These are phyloP conservation scores for Trypanosomatidae sp. DNA, from an alignment of 208 protist genomes.

Conservation along the genomic window DNA sequence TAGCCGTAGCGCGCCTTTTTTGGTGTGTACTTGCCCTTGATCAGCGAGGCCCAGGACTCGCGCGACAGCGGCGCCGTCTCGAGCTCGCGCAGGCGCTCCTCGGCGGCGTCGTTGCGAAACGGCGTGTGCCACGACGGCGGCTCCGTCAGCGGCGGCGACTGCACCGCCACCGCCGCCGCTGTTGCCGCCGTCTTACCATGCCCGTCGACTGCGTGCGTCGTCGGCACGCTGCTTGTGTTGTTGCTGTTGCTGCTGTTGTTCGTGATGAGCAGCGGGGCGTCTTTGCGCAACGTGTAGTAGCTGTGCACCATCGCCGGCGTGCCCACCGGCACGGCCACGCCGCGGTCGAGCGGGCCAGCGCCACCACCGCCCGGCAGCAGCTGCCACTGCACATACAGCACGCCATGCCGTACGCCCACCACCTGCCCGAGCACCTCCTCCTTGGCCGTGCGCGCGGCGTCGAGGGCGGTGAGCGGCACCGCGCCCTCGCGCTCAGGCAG, in stretches of 20 bases:
- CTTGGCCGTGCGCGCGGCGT: constrained; percentile 23
- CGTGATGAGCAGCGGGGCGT: too few species aligned
- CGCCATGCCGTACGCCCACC: constrained; percentile 58
- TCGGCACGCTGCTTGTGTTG: too few species aligned
- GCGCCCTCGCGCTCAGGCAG: constrained; percentile 13
- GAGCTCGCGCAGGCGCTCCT: constrained; percentile 62
- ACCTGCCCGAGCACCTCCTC: constrained; percentile 72
- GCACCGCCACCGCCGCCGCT: neutral
- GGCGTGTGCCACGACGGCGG: constrained; percentile 83
- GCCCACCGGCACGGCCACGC: constrained; percentile 56
- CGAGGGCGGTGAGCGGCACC: constrained; percentile 15
- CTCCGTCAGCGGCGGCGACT: constrained; percentile 30
- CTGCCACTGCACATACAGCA: constrained; percentile 76
- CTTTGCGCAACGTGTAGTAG: constrained; percentile 16
- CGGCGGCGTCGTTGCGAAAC: constrained; percentile 83
- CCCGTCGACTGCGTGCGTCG: constrained; percentile 1
- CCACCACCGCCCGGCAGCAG: constrained; percentile 34
- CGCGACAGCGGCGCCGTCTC: constrained; percentile 55
- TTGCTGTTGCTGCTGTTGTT: too few species aligned
- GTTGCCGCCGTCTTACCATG: neutral
- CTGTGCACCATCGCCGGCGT: constrained; percentile 19
- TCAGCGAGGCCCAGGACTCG: constrained; percentile 67
- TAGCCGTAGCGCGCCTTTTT: constrained; percentile 82
- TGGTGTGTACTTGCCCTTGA: constrained; percentile 71
- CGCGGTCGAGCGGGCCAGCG: constrained; percentile 33